A percentile compares a stretch with the other conserved stretches of the same genome.
phyloP scores from a whole-genome alignment of 495 filamentous ascomycete species.

The Cercophora samala region DNA sequence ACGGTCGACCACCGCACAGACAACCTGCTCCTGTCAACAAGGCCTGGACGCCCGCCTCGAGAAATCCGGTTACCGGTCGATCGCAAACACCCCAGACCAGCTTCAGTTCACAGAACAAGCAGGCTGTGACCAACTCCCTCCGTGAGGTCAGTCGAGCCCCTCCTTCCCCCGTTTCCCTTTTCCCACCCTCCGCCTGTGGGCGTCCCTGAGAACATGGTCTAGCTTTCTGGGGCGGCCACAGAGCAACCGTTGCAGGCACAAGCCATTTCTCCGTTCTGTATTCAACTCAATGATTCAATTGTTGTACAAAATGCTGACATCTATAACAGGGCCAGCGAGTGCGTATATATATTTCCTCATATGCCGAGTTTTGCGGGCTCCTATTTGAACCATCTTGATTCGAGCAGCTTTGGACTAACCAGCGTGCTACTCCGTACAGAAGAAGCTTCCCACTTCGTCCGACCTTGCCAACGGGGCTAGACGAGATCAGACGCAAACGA shows the following conservation, averaged over 20 bases:
- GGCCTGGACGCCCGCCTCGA: conserved; percentile 37
- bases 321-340: conserved; percentile 60
- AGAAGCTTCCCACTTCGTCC: conserved; percentile 41
- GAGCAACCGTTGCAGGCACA: not conserved
- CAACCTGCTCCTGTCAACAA: conserved; percentile 39
- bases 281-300: not conserved
- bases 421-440: conserved; percentile 80
- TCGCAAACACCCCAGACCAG: conserved; percentile 27
- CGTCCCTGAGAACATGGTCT: not conserved
- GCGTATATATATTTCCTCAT: conserved; percentile 63
- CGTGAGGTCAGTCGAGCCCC: conserved; percentile 32
- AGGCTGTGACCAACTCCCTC: conserved; percentile 31
- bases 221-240: not conserved
- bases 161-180: not conserved
- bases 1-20: conserved; percentile 35
- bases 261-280: not conserved
- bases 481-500: conserved; percentile 58
- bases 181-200: not conserved
- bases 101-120: conserved; percentile 31
- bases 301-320: conserved; percentile 20
- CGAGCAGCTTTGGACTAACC: conserved; percentile 68
- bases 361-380: conserved; percentile 68
- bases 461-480: conserved; percentile 44
- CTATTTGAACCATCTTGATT: conserved; percentile 57
- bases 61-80: conserved; percentile 40